A percentile compares a stretch with the other conserved stretches of the same genome.
Evolutionary conservation across 345 rosid genomes (phyloP).

Genomic region (Odontarrhena argentea): DNA sequence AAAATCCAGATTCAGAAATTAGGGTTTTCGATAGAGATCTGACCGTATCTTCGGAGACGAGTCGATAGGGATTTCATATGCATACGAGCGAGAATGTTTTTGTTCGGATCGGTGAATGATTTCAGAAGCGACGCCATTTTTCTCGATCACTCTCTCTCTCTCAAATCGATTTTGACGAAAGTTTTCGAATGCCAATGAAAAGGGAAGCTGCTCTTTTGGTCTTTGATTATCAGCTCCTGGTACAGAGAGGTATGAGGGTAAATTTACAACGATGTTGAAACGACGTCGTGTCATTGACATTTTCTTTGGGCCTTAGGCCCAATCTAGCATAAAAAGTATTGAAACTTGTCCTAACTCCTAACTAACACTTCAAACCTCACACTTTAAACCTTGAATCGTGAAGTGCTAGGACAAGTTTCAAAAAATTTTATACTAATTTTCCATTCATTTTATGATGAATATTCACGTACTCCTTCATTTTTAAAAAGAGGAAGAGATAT

Average conservation of each 20-base stretch:
- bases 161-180: neutral
- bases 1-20: slow-evolving; percentile 30
- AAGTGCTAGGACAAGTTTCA: too few relatives aligned
- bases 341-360: too few relatives aligned
- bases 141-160: neutral
- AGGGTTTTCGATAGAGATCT: slow-evolving; percentile 39
- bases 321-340: too few relatives aligned
- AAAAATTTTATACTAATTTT: too few relatives aligned
- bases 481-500: too few relatives aligned
- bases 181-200: neutral
- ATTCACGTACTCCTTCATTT: too few relatives aligned
- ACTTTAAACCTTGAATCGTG: too few relatives aligned
- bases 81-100: slow-evolving; percentile 44
- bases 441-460: too few relatives aligned
- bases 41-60: slow-evolving; percentile 43
- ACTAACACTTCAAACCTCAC: too few relatives aligned
- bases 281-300: neutral
- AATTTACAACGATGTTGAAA: neutral
- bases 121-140: slow-evolving; percentile 37
- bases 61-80: slow-evolving; percentile 38
- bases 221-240: slow-evolving; percentile 5
- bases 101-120: slow-evolving; percentile 44
- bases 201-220: neutral
- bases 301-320: slow-evolving; percentile 23
- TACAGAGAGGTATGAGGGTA: slow-evolving; percentile 5